A percentile compares a stretch with the other conserved stretches of the same genome.
These are phyloP conservation scores for Yamadazyma tumulicola DNA, from an alignment of 805 yeast genomes.

Conservation along the genomic window DNA sequence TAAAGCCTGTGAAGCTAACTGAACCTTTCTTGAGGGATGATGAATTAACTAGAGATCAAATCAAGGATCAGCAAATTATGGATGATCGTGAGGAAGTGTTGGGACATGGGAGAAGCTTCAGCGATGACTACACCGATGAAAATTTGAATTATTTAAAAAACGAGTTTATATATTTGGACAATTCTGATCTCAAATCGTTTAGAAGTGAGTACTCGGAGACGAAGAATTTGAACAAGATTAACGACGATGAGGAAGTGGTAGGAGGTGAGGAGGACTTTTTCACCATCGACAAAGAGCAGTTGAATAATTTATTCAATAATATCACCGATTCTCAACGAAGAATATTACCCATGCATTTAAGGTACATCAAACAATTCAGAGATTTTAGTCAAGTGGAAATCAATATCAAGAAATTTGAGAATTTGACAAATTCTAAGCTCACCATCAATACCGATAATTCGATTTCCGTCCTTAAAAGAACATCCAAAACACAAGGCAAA, in stretches of 20 bases:
- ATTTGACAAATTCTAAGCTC: conserved; percentile 12
- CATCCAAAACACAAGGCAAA: not conserved
- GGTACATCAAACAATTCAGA: conserved; percentile 32
- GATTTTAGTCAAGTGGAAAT: conserved; percentile 32
- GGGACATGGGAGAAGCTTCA: conserved; percentile 12
- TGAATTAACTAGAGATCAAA: conserved; percentile 39
- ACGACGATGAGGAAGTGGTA: conserved; percentile 1
- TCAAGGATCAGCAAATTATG: conserved; percentile 34
- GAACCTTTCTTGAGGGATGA: conserved; percentile 38
- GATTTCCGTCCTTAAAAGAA: conserved; percentile 14
- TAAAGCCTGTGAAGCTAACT: conserved; percentile 8
- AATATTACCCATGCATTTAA: conserved; percentile 30
- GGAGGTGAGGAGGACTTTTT: conserved; percentile 17
- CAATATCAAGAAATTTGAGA: conserved; percentile 28
- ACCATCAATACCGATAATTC: conserved; percentile 1
- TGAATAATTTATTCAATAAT: conserved; percentile 21
- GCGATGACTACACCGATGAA: conserved; percentile 29
- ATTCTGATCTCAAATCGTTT: conserved; percentile 9
- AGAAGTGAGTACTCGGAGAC: conserved; percentile 9
- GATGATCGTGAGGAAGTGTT: conserved; percentile 16
- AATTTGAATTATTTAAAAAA: conserved; percentile 25
- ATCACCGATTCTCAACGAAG: conserved; percentile 21
- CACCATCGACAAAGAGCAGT: conserved; percentile 23
- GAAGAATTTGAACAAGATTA: conserved; percentile 2
- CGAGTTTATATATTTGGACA: conserved; percentile 23